Conservation (phyloP, 345 rosid species). For the Acer saccharum region DNA sequence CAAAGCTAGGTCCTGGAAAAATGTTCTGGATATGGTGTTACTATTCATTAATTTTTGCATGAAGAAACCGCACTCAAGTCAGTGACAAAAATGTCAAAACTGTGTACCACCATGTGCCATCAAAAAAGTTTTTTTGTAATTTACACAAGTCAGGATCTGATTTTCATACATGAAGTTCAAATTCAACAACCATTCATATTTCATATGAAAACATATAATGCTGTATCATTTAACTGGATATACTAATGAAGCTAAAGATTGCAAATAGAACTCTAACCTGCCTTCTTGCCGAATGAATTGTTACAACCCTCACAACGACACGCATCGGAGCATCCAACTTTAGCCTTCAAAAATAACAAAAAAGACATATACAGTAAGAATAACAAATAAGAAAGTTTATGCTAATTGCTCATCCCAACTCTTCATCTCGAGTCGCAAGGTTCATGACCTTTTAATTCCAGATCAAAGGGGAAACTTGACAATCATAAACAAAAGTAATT, state of each 20-base stretch:
- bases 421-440: constrained; percentile 4
- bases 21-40: not conserved
- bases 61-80: not conserved
- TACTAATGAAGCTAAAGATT: not conserved
- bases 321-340: constrained; percentile 48
- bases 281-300: constrained; percentile 40
- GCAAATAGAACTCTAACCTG: constrained; percentile 23
- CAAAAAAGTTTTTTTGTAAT: not conserved
- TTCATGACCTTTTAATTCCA: constrained; percentile 2
- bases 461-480: not conserved
- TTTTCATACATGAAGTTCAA: not conserved
- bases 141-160: not conserved
- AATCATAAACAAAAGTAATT: not conserved
- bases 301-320: constrained; percentile 49
- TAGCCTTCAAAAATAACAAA: constrained; percentile 27
- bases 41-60: too few relatives aligned
- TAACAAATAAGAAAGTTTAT: not conserved
- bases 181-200: not conserved
- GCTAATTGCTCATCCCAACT: not conserved
- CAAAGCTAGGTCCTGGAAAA: not conserved
- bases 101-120: not conserved
- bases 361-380: constrained; percentile 8
- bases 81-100: not conserved
- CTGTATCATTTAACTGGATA: not conserved
- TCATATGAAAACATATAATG: not conserved